phyloP scores from a whole-genome alignment of 2,329 filamentous ascomycete genomes.

The Diplodia mutila region DNA sequence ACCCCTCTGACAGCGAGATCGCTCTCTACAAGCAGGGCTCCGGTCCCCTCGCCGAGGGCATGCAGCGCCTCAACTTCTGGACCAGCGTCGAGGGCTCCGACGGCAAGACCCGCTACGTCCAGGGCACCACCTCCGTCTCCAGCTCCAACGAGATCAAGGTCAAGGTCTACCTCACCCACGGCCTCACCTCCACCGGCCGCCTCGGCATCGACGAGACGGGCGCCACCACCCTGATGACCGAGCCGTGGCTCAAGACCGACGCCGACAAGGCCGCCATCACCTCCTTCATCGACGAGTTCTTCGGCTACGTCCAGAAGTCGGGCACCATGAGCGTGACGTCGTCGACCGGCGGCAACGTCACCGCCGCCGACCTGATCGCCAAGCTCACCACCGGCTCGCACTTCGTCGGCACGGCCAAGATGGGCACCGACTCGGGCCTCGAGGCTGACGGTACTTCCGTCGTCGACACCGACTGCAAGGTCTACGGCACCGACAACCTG shows the following conservation, averaged over 20 bases:
- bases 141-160: constrained; percentile 40
- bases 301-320: constrained; percentile 42
- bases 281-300: constrained; percentile 52
- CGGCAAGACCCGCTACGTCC: constrained; percentile 43
- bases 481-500: constrained; percentile 52
- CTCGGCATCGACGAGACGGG: constrained; percentile 41
- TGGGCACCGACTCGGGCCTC: constrained; percentile 62
- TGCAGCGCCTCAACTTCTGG: constrained; percentile 56
- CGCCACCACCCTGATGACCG: constrained; percentile 50
- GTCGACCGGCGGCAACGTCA: constrained; percentile 49
- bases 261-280: constrained; percentile 44
- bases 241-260: constrained; percentile 58
- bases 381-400: constrained; percentile 36
- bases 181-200: constrained; percentile 30
- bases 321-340: constrained; percentile 41
- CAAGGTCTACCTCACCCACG: constrained; percentile 36
- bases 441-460: constrained; percentile 58
- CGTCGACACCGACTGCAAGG: constrained; percentile 65
- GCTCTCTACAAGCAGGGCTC: constrained; percentile 41
- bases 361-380: constrained; percentile 39
- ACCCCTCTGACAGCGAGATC: constrained; percentile 36
- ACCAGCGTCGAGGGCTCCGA: constrained; percentile 49
- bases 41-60: constrained; percentile 51
- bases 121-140: constrained; percentile 53
- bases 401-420: constrained; percentile 44